Conservation (phyloP, 1,284 basidiomycete genomes). For the Thecaphora thlaspeos region DNA sequence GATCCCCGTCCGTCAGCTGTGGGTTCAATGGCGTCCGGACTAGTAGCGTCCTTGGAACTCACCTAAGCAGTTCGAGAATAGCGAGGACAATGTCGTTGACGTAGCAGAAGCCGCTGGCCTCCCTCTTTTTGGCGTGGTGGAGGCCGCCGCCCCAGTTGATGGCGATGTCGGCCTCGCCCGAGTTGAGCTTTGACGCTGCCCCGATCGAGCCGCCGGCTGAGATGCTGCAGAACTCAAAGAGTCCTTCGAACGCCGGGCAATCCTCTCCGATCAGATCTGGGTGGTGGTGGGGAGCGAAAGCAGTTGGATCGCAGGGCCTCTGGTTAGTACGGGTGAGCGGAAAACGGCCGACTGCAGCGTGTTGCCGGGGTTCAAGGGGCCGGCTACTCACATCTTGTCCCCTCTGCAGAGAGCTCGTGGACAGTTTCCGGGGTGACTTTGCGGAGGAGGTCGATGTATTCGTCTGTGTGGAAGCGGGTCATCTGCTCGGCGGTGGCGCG, state of each 20-base stretch:
- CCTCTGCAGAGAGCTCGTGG: slow-evolving; percentile 70
- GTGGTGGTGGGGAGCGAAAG: not conserved
- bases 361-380: too few species aligned
- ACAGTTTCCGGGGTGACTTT: slow-evolving; percentile 70
- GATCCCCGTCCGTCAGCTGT: too few species aligned
- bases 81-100: slow-evolving; percentile 71
- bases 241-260: slow-evolving; percentile 91
- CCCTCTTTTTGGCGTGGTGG: slow-evolving; percentile 96
- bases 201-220: slow-evolving; percentile 82
- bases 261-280: slow-evolving; percentile 70
- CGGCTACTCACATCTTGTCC: slow-evolving; percentile 58
- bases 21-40: too few species aligned
- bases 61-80: slow-evolving; percentile 53
- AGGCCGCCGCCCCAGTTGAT: slow-evolving; percentile 98
- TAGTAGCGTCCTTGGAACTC: too few species aligned
- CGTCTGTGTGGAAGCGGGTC: slow-evolving; percentile 94
- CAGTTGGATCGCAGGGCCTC: too few species aligned
- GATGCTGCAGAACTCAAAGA: slow-evolving; percentile 96
- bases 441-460: slow-evolving; percentile 88
- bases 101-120: slow-evolving; percentile 95
- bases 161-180: slow-evolving; percentile 82
- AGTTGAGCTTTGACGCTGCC: slow-evolving; percentile 77
- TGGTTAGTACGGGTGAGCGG: too few species aligned
- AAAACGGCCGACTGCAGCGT: too few species aligned
- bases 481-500: slow-evolving; percentile 78